Evolutionary conservation across 2,329 filamentous ascomycete genomes (phyloP), one percentile per base, ranked within the genome.

Genomic region (Cytospora piceicola): DNA sequence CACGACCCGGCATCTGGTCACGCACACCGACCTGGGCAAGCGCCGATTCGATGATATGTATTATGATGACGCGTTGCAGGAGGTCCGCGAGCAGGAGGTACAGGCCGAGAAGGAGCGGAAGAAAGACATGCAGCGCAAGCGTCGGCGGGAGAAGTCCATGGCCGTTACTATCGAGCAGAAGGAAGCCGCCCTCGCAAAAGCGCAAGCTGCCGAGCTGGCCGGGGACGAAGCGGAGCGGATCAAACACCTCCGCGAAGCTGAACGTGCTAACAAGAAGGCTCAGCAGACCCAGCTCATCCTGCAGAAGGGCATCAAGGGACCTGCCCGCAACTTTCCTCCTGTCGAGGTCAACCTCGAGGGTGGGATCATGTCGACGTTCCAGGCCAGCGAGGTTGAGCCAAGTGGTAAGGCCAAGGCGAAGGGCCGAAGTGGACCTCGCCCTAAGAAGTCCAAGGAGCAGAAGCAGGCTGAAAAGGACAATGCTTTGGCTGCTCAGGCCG

Each of bases 61-160:
- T 75, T 94, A 93, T 74, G 87, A 91, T 22, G 89, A 91, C 51
- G 94, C 95, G 1, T 85, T 94, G 67, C 87, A 91, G 61, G 90
- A 97, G 72, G 94, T 98, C 2, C 91, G 95, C 70, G 90, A 93
- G 68, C 92, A 93, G 70, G 94, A 97, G 76, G 84, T 97, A 9
- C 90, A 91, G 67, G 93, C 94, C 68, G 95, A 99, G 78, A 99
- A 99, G 80, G 95, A 99, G 79, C 92, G 95, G 70, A 99, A 99
- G 82, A 99, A 99, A 81, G 95, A 99, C 75, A 98, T 99, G 93
- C 95, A 99, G 77, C 91, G 95, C 69, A 99, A 98, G 81, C 88
- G 95, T 67, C 90, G 95, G 53, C 90, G 95, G 22, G 94, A 98
- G 76, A 97, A 97, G 81, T 96, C 94, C 5, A 93, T 97, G 83